Evolutionary conservation across 208 protist genomes (phyloP), one percentile per base, ranked within the genome.

Genomic region (Wallacemonas rigidus): DNA sequence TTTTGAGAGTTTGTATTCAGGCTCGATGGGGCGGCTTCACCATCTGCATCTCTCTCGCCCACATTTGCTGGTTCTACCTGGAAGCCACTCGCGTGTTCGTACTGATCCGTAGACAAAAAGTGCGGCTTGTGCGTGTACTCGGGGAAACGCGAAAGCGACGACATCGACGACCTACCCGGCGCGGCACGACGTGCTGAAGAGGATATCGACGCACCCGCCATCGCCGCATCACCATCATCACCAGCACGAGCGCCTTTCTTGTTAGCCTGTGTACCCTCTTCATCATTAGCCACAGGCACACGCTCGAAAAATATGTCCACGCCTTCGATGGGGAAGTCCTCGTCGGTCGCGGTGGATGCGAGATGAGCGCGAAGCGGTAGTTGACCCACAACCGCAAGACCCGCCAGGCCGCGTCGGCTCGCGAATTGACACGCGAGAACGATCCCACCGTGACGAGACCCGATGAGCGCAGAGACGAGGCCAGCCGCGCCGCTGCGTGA

Each of bases 371-470:
- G 48, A 40, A 65, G 54, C 0, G 85, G 79, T 17, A 90, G 84
- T 7, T 45, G 69, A 60, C 74, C 80, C 11, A 85, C 57, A 36
- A 73, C 56, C 2, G 77, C 75, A 2, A 72, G 47, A 3, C 65
- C 72, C 53, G 73, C 48, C 4, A 80, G 70, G 40, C 81, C 81
- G 1, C 61, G 36, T 5, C 50, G 69, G 12, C 35, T 45, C 44
- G 75, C 82, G 44, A 90, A 51, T 17, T 65, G 58, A 45, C 79
- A 80, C 3, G 62, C 69, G 8, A 90, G 43, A n/a, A 90, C 40
- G 15, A 78, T 12, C n/a, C 85, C 85, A 2, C 81, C 76, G 15
- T 57, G 69, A 41, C 55, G 67, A 14, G 79, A 74, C 26, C 81
- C 85, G 3, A 90, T 65, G 60, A 65, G n/a, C 5, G 43, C 60